Percentiles rank a stretch among this genome's conserved stretches.
phyloP scores from a whole-genome alignment of 768 basidiomycete genomes.

The Daedalea quercina region DNA sequence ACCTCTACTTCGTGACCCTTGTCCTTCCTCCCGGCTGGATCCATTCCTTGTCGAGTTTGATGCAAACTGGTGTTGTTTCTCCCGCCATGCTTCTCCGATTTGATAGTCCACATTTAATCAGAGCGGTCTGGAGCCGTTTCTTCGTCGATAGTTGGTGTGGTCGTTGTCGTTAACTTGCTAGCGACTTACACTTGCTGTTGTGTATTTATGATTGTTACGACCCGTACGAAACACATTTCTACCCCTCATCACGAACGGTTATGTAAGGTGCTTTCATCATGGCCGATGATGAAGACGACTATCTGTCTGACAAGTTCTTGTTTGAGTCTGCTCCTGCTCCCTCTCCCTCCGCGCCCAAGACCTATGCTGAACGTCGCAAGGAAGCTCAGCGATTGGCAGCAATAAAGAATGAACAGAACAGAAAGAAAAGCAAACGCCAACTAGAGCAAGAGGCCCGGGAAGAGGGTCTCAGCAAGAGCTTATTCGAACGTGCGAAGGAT shows the following conservation, averaged over 20 bases:
- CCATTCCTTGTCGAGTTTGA: constrained; percentile 8
- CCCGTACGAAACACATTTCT: not conserved
- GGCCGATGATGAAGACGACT: constrained; percentile 79
- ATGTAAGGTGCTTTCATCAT: constrained; percentile 27
- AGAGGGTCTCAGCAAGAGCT: constrained; percentile 72
- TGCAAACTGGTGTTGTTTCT: constrained; percentile 18
- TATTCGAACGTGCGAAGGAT: constrained; percentile 73
- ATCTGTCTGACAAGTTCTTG: constrained; percentile 85
- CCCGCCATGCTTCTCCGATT: constrained; percentile 14
- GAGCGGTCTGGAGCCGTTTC: constrained; percentile 25
- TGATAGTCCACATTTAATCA: constrained; percentile 6
- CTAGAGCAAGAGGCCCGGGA: constrained; percentile 69
- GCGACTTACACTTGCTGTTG: constrained; percentile 12
- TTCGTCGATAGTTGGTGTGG: constrained; percentile 20
- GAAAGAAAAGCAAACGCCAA: constrained; percentile 56
- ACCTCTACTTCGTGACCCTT: constrained; percentile 2
- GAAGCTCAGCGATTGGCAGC: constrained; percentile 52
- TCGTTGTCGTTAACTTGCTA: constrained; percentile 16
- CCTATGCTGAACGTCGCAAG: constrained; percentile 67
- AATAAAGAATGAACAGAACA: constrained; percentile 62
- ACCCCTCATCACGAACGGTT: not conserved
- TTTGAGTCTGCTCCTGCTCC: constrained; percentile 26
- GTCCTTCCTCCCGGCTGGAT: not conserved
- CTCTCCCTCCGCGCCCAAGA: constrained; percentile 42
- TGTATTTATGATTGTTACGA: constrained; percentile 8